Base-by-base conservation (phyloP, 2,329 filamentous ascomycete genomes). In the Phialemonium atrogriseum region DNA sequence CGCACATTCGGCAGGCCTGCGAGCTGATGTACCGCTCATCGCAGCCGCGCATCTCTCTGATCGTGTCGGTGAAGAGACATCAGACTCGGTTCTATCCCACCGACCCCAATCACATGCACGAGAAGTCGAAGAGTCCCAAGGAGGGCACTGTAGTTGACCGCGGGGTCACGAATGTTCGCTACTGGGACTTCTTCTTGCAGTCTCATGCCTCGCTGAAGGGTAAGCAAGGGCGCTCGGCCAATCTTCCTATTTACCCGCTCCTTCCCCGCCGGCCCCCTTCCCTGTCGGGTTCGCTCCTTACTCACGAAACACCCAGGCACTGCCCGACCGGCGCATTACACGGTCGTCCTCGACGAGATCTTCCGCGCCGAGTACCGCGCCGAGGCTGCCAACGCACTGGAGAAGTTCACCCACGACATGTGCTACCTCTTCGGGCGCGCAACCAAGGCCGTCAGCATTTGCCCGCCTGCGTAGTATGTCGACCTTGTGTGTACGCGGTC, bases 381-480 rank as follows among this genome's bases (percentile, higher is more conserved):
- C 3, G 32, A 51, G 7, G 67, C 79, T 0, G 80, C 82, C 0
- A 75, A 88, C 45, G 64, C 73, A 34, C 65, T 93, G 0, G 79
- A 91, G 50, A 68, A 70, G 41, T 60, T 84, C 35, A 93, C 84
- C 0, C 81, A 87, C 49, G 76, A 83, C 32, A 65, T 94, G 49
- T 91, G 84, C 56, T 89, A 94, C 52, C 62, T 85, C 0, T 94
- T 82, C 48, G 84, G 84, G 8, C 76, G 88, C 4, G 85, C 87
- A 0, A 91, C 85, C n/a, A 88, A 86, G 54, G 80, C 86, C 0
- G 85, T 94, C 28, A 86, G 81, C 47, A 77, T 94, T 43, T 91
- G 83, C 45, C 85, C 88, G 0, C 84, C 87, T 0, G 87, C 86
- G 0, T 94, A 94, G 62, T 94, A 94, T 48, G 87, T 88, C 0